Percentiles rank a stretch among this genome's conserved stretches.
These are phyloP conservation scores for Carex pumila DNA, from an alignment of 176 grass and related monocot species.

Conservation along the genomic window DNA sequence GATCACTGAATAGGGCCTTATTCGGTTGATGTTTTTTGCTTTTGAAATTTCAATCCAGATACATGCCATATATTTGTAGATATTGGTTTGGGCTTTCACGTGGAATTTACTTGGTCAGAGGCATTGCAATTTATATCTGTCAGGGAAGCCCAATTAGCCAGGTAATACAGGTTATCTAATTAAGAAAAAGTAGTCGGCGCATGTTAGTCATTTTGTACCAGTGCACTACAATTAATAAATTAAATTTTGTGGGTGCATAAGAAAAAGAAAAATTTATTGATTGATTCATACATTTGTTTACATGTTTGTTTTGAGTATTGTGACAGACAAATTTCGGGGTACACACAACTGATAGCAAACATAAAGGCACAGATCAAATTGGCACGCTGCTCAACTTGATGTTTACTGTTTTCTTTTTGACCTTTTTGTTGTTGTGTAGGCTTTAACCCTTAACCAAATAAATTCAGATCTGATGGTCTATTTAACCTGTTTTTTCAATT, in stretches of 20 bases:
- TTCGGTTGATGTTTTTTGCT: conserved; percentile 10
- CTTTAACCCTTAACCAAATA: background rate
- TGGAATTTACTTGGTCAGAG: conserved; percentile 91
- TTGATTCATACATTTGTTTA: background rate
- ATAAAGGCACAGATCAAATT: conserved; percentile 91
- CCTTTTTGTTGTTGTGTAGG: background rate
- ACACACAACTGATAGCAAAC: conserved; percentile 67
- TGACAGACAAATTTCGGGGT: conserved; percentile 86
- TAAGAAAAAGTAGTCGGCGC: background rate
- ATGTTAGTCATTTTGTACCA: background rate
- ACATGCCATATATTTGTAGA: conserved; percentile 83
- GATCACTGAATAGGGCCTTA: no score
- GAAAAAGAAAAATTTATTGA: background rate
- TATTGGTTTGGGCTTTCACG: conserved; percentile 87
- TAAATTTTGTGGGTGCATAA: background rate
- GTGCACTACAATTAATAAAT: background rate
- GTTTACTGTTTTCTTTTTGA: background rate
- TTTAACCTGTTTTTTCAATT: no score
- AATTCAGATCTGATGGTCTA: background rate
- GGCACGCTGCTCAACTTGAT: conserved; percentile 28
- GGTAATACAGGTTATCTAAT: conserved; percentile 28
- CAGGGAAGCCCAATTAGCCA: conserved; percentile 58
- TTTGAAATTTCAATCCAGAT: conserved; percentile 38
- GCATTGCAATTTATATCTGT: conserved; percentile 85
- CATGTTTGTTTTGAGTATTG: conserved; percentile 6